phyloP scores from a whole-genome alignment of 176 grass and related monocot genomes.

The Microstegium vimineum region DNA sequence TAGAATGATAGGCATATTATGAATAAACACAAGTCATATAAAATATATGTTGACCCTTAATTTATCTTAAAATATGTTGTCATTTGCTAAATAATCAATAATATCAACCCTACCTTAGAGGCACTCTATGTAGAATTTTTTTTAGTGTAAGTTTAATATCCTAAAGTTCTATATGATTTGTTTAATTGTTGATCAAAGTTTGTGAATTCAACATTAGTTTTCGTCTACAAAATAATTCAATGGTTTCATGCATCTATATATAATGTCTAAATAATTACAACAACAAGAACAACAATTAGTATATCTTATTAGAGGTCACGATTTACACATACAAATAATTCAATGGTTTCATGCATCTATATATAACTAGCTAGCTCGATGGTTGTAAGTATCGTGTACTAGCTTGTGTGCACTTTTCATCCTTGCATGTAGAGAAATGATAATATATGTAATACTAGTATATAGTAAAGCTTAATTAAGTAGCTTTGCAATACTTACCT shows the following conservation, averaged over 20 bases:
- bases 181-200: background rate
- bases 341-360: background rate
- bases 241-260: too few relatives aligned
- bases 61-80: background rate
- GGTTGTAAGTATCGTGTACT: background rate
- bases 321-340: too few relatives aligned
- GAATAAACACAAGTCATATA: background rate
- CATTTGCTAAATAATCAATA: background rate
- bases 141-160: background rate
- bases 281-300: too few relatives aligned
- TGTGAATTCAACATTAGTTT: background rate
- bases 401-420: background rate
- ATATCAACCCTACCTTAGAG: background rate
- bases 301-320: too few relatives aligned
- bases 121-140: background rate
- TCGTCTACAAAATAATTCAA: background rate
- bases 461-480: background rate
- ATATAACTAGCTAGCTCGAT: too few relatives aligned
- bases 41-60: background rate
- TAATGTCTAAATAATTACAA: too few relatives aligned
- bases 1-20: background rate
- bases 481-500: background rate
- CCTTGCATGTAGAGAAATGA: background rate
- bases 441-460: background rate
- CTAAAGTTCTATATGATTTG: background rate